Evolutionary conservation across 2,329 filamentous ascomycete genomes (phyloP).

Genomic region (Emergomyces pasteurianus): DNA sequence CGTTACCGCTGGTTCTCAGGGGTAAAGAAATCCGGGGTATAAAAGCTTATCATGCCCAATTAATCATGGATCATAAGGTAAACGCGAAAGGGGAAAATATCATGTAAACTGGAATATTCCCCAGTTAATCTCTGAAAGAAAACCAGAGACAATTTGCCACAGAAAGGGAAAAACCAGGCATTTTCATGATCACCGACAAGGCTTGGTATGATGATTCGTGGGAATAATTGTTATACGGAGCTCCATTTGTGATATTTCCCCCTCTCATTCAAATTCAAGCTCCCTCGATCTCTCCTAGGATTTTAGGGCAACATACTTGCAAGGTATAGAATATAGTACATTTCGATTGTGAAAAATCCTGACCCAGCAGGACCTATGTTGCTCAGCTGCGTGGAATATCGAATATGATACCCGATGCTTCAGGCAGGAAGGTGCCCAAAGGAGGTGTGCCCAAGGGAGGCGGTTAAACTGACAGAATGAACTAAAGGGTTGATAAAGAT

Average conservation of each 20-base stretch:
- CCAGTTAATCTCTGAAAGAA: not conserved
- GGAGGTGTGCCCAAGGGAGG: slow-evolving; percentile 10
- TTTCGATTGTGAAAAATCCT: slow-evolving; percentile 17
- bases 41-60: not conserved
- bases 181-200: not conserved
- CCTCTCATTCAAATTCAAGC: not conserved
- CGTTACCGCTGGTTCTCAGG: not conserved
- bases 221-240: no score
- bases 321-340: slow-evolving; percentile 51
- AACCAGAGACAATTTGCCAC: not conserved
- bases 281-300: slow-evolving; percentile 1
- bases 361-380: slow-evolving; percentile 15
- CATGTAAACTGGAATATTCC: not conserved
- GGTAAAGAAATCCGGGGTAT: slow-evolving; percentile 4
- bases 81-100: not conserved
- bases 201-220: not conserved
- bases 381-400: slow-evolving; percentile 4
- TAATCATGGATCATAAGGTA: not conserved
- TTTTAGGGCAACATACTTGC: slow-evolving; percentile 50
- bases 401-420: slow-evolving; percentile 5
- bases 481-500: slow-evolving; percentile 8
- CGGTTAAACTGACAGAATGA: slow-evolving; percentile 7
- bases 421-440: no score
- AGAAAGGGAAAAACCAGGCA: not conserved
- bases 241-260: not conserved